A percentile compares a stretch with the other conserved stretches of the same genome.
Conservation (phyloP, 2,329 filamentous ascomycete genomes). For the Sclerotinia spermophila region DNA sequence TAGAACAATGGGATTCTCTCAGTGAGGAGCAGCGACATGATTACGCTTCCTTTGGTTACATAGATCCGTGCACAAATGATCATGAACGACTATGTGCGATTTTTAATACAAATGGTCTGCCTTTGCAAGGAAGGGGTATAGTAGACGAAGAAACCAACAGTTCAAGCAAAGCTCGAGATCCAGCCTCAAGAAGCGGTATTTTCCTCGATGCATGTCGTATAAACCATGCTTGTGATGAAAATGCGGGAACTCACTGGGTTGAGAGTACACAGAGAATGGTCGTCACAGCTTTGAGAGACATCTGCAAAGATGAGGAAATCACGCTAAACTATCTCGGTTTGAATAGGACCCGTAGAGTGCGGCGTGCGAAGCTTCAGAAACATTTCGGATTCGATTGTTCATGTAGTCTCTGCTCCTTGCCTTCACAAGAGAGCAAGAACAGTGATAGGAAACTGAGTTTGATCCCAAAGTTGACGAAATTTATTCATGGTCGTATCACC, state of each 20-base stretch:
- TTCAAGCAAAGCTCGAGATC: neutral
- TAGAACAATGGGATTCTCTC: conserved; percentile 21
- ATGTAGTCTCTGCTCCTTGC: conserved; percentile 40
- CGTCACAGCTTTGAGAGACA: conserved; percentile 39
- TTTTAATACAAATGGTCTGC: conserved; percentile 23
- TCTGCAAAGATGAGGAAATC: conserved; percentile 39
- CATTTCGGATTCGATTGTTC: conserved; percentile 39
- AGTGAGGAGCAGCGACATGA: conserved; percentile 17
- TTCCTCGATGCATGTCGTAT: conserved; percentile 39
- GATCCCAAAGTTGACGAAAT: conserved; percentile 30
- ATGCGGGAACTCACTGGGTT: conserved; percentile 40
- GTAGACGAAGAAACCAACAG: conserved; percentile 17
- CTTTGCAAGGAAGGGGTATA: conserved; percentile 26
- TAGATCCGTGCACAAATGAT: conserved; percentile 14
- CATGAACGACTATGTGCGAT: conserved; percentile 23
- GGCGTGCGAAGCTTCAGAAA: conserved; percentile 31
- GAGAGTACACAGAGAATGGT: conserved; percentile 33
- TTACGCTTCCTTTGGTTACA: conserved; percentile 24
- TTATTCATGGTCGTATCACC: conserved; percentile 27
- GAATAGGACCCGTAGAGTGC: conserved; percentile 22
- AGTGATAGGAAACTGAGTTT: conserved; percentile 35
- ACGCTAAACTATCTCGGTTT: conserved; percentile 37
- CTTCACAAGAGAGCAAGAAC: conserved; percentile 33
- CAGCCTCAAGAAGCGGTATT: conserved; percentile 28
- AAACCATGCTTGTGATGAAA: conserved; percentile 41